phyloP scores from a whole-genome alignment of 2,329 filamentous ascomycete species.

The Verticillium nonalfalfae region DNA sequence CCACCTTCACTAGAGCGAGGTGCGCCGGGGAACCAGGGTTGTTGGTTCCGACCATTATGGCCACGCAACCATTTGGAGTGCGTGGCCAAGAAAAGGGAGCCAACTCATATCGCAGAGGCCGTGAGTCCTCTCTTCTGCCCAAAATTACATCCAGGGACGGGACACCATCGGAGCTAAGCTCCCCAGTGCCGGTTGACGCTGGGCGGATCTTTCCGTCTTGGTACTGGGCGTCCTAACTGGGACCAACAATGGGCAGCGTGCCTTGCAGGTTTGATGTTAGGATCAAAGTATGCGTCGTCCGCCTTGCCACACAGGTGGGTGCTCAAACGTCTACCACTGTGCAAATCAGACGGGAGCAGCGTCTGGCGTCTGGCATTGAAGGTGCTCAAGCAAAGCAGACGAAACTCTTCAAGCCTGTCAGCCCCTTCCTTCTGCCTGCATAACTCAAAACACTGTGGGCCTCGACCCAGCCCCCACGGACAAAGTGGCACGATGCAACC shows the following conservation, averaged over 20 bases:
- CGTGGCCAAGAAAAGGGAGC: constrained; percentile 38
- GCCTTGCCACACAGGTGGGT: constrained; percentile 37
- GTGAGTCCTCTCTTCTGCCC: constrained; percentile 21
- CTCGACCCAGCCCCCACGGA: constrained; percentile 13
- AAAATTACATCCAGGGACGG: constrained; percentile 46
- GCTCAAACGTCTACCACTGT: too few relatives aligned
- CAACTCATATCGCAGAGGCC: constrained; percentile 63
- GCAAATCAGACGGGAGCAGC: constrained; percentile 30
- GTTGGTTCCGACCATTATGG: constrained; percentile 22
- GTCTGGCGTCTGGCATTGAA: constrained; percentile 43
- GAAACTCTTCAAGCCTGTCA: constrained; percentile 53
- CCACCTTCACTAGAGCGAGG: constrained; percentile 42
- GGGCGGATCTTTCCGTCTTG: constrained; percentile 30
- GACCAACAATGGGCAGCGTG: constrained; percentile 42
- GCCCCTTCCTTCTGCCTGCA: constrained; percentile 25
- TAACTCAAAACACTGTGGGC: constrained; percentile 22
- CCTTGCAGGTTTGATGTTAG: constrained; percentile 40
- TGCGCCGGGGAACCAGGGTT: constrained; percentile 45
- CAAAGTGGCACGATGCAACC: constrained; percentile 14
- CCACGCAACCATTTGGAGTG: constrained; percentile 38
- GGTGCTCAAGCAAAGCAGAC: constrained; percentile 62
- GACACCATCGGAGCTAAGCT: constrained; percentile 44
- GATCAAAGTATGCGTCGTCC: constrained; percentile 47
- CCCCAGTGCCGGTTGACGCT: constrained; percentile 53
- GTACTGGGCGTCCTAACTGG: constrained; percentile 39